Base-by-base conservation (phyloP, 2,329 filamentous ascomycete genomes). In the Alternaria ethzedia region DNA sequence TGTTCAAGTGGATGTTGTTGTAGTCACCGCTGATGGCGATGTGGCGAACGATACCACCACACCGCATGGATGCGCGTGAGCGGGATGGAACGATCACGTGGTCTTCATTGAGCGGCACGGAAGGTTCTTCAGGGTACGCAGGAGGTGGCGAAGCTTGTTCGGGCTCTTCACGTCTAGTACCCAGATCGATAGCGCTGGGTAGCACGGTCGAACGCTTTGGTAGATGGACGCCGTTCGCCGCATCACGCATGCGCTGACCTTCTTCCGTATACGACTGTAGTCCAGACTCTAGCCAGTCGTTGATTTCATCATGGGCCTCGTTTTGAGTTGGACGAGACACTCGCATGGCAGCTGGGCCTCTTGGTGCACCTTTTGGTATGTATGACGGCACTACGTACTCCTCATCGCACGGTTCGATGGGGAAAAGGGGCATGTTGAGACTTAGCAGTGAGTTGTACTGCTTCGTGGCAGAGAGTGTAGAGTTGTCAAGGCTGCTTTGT, bases 41-140 rank as follows among this genome's bases (percentile, higher is more conserved):
- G 25, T 30, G 47, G 7, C n/a, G n/a, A 1, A 21, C 12, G 7
- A 32, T 20, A 6, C 20, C 26, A 20, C 26, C 26, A 12, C 2
- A 21, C 26, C 1, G 26, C 17, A 6, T 15, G 5, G 20, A 13
- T 1, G 1, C 11, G 2, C 6, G 47, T 5, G 10, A 8, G 47
- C 47, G 47, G 30, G 5, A 1, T 3, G 47, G 26, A 2, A 15
- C 13, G 2, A 11, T 5, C 6, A 2, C 47, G 17, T 11, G 2
- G 2, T 32, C n/a, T 5, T 15, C 12, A 11, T 20, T 17, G 26
- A 13, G 17, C 12, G 6, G 7, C 1, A 10, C 7, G n/a, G 17
- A 1, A 32, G 7, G 5, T 0, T 20, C 12, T 51, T 8, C 20
- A 3, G 11, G 11, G 4, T 17, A 9, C 1, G 11, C 11, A 1